Percentiles rank a stretch among this genome's conserved stretches.
These are phyloP conservation scores for Pichia sp. DNA, from an alignment of 1,139 yeast species.

Conservation along the genomic window DNA sequence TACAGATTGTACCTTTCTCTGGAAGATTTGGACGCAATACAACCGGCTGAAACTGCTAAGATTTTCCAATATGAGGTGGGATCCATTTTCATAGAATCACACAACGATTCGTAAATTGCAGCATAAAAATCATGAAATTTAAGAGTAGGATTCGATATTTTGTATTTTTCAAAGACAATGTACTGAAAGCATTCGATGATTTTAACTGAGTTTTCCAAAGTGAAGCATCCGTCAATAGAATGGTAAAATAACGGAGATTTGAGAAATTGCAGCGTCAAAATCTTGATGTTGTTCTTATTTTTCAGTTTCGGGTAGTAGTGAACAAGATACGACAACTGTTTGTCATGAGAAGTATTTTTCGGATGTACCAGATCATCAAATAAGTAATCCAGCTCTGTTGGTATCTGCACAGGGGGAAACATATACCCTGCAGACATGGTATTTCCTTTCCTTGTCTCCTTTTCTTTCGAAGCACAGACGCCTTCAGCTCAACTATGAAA, in stretches of 20 bases:
- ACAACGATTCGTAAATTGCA: constrained; percentile 30
- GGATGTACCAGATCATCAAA: constrained; percentile 34
- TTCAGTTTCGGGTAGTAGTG: constrained; percentile 58
- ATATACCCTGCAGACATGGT: background rate
- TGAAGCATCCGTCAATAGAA: background rate
- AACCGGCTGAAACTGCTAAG: constrained; percentile 50
- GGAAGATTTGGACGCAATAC: constrained; percentile 31
- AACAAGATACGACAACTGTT: constrained; percentile 43
- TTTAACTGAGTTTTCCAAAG: constrained; percentile 27
- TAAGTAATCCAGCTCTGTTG: constrained; percentile 41
- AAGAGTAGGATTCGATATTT: constrained; percentile 55
- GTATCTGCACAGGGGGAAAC: constrained; percentile 4
- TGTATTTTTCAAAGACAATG: constrained; percentile 42
- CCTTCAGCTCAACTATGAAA: too few relatives aligned
- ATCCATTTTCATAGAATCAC: constrained; percentile 1
- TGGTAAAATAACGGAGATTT: constrained; percentile 38
- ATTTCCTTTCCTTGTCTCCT: too few relatives aligned
- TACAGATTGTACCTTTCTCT: constrained; percentile 16
- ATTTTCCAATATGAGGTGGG: constrained; percentile 41
- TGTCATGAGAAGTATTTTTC: constrained; percentile 28
- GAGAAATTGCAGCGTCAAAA: constrained; percentile 43
- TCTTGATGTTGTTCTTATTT: constrained; percentile 45
- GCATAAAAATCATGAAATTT: constrained; percentile 44
- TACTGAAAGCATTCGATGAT: constrained; percentile 44
- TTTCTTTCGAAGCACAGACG: too few relatives aligned